Evolutionary conservation across 768 basidiomycete genomes (phyloP), one percentile per base, ranked within the genome.

Genomic region (Mycena vitilis): DNA sequence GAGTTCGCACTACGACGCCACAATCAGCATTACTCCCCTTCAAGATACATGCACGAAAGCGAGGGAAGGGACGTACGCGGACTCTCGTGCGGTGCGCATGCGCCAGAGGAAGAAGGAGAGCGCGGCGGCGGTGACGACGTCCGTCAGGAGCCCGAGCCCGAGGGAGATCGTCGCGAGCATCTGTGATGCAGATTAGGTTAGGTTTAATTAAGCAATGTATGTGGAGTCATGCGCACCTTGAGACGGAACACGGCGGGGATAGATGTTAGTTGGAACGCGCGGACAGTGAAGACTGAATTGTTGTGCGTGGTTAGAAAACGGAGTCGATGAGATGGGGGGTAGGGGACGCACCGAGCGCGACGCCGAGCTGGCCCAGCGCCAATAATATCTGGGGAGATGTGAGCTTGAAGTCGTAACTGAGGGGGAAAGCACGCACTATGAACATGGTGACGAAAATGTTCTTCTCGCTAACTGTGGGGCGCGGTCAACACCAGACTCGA

Each of bases 101-200:
- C 80, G 78, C 65, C 86, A 86, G 60, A 92, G 79, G 80, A 86
- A 92, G 70, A 75, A 88, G 71, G 87, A 90, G 10, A 91, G 82
- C 2, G 89, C 77, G 0, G 76, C 77, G 20, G 91, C 86, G 16
- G 86, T 90, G 22, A 87, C 68, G 7, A 91, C 74, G 74, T 92
- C 91, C 10, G 88, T 89, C 5, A 81, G 63, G 30, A 87, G 86
- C 2, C 89, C 86, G 1, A 87, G 74, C 11, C 81, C 85, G 8
- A 92, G 80, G 0, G 89, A 85, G 8, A 84, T 65, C 11, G 83
- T 84, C 5, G 87, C 91, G 4, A 91, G 68, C 40, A 16, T 42
- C 40, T 42, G 40, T 16, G 4, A 42, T 16, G 16, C n/a, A n/a
- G n/a, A n/a, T n/a, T 16, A 9, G 2, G 16, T 42, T 42, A 42